A percentile compares a stretch with the other conserved stretches of the same genome.
These are phyloP conservation scores for Arbutus unedo DNA, from an alignment of 148 eudicot genomes.

Conservation along the genomic window DNA sequence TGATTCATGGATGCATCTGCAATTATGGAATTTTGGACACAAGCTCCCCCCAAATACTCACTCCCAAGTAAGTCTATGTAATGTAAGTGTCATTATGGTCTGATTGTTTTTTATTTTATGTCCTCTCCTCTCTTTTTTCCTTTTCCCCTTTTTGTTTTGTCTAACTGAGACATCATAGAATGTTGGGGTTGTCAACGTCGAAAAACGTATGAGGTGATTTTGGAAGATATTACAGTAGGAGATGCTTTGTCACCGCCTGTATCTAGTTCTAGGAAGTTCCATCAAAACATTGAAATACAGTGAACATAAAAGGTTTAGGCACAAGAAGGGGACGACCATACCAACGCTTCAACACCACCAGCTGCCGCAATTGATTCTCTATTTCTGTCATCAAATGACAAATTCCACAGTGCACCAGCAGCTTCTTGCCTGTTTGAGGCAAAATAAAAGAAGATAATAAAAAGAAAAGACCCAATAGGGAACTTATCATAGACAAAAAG, in stretches of 20 bases:
- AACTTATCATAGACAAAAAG: background rate
- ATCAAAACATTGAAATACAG: background rate
- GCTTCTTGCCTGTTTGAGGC: slow-evolving; percentile 83
- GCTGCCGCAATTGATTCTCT: slow-evolving; percentile 93
- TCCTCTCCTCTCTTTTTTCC: background rate
- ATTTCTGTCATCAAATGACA: slow-evolving; percentile 93
- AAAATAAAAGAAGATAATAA: background rate
- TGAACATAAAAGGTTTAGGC: background rate
- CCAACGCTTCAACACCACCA: slow-evolving; percentile 99
- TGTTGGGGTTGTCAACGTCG: background rate
- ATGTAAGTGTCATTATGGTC: background rate
- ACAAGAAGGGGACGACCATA: slow-evolving; percentile 30
- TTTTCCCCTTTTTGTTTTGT: background rate
- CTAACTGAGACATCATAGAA: background rate
- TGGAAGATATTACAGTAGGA: background rate
- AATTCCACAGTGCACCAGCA: slow-evolving; percentile 98
- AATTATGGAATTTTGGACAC: background rate
- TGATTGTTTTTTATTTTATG: background rate
- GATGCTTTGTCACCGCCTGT: background rate
- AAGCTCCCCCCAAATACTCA: background rate
- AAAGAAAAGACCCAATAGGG: background rate
- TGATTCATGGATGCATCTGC: background rate
- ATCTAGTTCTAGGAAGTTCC: slow-evolving; percentile 3
- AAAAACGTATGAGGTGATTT: background rate
- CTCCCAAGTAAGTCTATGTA: background rate